Evolutionary conservation across 176 grass and related monocot species (phyloP).

Genomic region (Dactylis glomerata): DNA sequence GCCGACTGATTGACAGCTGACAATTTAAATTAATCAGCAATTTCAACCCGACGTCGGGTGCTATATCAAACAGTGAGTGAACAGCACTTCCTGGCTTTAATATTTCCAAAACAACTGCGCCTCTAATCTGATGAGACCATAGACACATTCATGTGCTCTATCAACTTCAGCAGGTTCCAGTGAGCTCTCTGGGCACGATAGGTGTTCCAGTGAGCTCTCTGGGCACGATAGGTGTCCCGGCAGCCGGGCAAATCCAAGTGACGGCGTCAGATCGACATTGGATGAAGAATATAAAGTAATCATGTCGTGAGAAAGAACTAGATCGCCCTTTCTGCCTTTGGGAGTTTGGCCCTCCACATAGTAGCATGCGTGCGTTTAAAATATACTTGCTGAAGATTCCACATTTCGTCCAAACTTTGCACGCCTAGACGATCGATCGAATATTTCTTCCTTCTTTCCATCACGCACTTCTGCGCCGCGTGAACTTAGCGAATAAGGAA

Average conservation of each 20-base stretch:
- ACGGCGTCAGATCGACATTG: neutral
- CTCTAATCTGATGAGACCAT: neutral
- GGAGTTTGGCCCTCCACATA: neutral
- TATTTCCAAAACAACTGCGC: neutral
- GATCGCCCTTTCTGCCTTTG: neutral
- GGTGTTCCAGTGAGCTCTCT: neutral
- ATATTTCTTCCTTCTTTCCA: slow-evolving; percentile 16
- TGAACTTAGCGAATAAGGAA: slow-evolving; percentile 25
- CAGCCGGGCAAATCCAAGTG: slow-evolving; percentile 6
- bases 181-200: too few relatives aligned
- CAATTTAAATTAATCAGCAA: neutral
- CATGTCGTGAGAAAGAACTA: neutral
- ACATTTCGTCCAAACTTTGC: neutral
- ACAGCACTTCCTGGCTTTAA: neutral
- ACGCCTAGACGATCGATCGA: neutral
- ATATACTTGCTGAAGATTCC: neutral
- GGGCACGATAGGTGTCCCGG: slow-evolving; percentile 28
- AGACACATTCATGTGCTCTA: neutral
- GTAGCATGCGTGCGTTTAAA: neutral
- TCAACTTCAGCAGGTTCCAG: slow-evolving; percentile 2
- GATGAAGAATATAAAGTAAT: slow-evolving; percentile 17
- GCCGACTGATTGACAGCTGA: too few relatives aligned
- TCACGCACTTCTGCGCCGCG: neutral
- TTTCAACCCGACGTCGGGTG: neutral
- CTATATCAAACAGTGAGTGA: neutral